These are phyloP conservation scores for Extremus antarcticus DNA, from an alignment of 495 filamentous ascomycete genomes.

Conservation along the genomic window DNA sequence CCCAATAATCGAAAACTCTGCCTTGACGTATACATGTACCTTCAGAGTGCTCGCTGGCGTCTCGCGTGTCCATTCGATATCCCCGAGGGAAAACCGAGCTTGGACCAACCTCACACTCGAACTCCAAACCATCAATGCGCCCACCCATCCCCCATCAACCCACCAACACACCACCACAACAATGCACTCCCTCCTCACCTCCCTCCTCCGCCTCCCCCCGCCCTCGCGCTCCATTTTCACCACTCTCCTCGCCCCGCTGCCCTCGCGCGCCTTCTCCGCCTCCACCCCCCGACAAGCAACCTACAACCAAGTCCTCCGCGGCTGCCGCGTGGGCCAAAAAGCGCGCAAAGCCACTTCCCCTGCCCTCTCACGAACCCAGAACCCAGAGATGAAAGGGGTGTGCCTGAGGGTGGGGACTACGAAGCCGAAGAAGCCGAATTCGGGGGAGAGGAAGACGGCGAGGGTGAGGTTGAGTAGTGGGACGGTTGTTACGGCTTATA, in stretches of 20 bases:
- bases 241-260: background rate
- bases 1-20: too few species aligned
- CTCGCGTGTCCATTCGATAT: too few species aligned
- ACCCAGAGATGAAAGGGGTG: conserved; percentile 81
- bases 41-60: too few species aligned
- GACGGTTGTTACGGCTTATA: conserved; percentile 78
- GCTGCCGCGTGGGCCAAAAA: conserved; percentile 61
- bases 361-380: conserved; percentile 52
- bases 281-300: conserved; percentile 22
- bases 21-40: too few species aligned
- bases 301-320: conserved; percentile 43
- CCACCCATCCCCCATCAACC: background rate
- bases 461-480: conserved; percentile 81
- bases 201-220: conserved; percentile 16
- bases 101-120: background rate
- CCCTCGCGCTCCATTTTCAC: conserved; percentile 9
- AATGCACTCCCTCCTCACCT: conserved; percentile 4
- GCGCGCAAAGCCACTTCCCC: conserved; percentile 79
- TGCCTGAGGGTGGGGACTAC: conserved; percentile 85
- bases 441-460: conserved; percentile 84
- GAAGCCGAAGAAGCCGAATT: conserved; percentile 98
- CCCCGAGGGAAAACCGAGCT: too few species aligned
- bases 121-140: too few species aligned
- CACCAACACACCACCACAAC: background rate
- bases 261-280: conserved; percentile 19